A percentile compares a stretch with the other conserved stretches of the same genome.
phyloP scores from a whole-genome alignment of 2,329 filamentous ascomycete genomes.

The Pyricularia pennisetigena region DNA sequence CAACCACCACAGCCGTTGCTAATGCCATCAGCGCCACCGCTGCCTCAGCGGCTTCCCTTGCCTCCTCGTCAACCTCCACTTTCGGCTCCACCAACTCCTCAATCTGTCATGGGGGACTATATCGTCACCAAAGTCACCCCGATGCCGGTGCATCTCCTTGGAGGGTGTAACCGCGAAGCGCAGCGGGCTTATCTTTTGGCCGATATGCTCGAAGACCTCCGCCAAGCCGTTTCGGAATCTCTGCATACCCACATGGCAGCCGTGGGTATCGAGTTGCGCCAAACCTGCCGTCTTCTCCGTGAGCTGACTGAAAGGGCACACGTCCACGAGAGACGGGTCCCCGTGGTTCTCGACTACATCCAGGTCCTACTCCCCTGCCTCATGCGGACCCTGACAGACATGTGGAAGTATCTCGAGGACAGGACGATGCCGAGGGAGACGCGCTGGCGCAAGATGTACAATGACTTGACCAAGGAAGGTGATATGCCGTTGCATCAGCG shows the following conservation, averaged over 20 bases:
- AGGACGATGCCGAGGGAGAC: conserved; percentile 32
- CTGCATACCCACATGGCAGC: conserved; percentile 36
- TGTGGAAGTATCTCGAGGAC: conserved; percentile 41
- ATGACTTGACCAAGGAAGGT: conserved; percentile 41
- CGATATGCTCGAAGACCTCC: conserved; percentile 37
- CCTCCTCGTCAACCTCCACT: background rate
- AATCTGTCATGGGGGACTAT: conserved; percentile 1
- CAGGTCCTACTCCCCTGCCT: conserved; percentile 47
- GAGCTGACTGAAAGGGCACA: conserved; percentile 45
- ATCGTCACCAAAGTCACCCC: background rate
- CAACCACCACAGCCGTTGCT: background rate
- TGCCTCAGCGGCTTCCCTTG: background rate
- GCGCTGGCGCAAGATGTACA: conserved; percentile 50
- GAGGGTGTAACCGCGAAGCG: conserved; percentile 45
- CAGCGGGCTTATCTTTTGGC: conserved; percentile 39
- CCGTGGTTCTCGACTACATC: conserved; percentile 43
- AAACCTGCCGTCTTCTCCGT: conserved; percentile 34
- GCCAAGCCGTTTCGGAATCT: conserved; percentile 29
- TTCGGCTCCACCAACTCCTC: background rate
- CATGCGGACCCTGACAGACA: conserved; percentile 40
- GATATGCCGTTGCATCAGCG: conserved; percentile 40
- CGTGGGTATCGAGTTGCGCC: conserved; percentile 36
- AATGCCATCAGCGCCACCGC: background rate
- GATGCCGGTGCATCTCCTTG: conserved; percentile 25
- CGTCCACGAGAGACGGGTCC: conserved; percentile 37